These are phyloP conservation scores for Geotrichum candidum DNA, from an alignment of 1,139 yeast species.

Conservation along the genomic window DNA sequence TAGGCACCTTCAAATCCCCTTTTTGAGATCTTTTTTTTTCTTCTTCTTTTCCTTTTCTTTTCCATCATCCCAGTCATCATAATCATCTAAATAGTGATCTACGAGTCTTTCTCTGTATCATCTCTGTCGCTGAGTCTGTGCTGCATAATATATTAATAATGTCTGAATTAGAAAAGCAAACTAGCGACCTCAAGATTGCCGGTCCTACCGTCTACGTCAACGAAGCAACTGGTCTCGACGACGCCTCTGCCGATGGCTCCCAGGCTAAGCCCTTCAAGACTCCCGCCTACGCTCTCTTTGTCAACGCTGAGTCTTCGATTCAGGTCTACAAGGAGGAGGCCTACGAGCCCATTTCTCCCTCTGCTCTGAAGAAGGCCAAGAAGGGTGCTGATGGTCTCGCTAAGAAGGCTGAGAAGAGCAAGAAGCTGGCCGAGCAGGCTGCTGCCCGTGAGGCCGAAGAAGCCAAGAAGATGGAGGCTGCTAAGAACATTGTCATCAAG, in stretches of 20 bases:
- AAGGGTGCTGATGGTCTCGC: slow-evolving; percentile 90
- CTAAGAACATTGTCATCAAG: slow-evolving; percentile 60
- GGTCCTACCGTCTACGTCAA: slow-evolving; percentile 46
- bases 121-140: background rate
- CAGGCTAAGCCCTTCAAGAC: slow-evolving; percentile 67
- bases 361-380: slow-evolving; percentile 92
- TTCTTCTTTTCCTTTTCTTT: background rate
- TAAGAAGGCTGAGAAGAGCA: slow-evolving; percentile 82
- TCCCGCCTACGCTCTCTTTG: slow-evolving; percentile 72
- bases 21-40: background rate
- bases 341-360: slow-evolving; percentile 77
- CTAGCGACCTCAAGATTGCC: slow-evolving; percentile 12
- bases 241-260: slow-evolving; percentile 49
- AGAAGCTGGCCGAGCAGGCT: slow-evolving; percentile 55
- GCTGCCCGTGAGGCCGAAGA: slow-evolving; percentile 57
- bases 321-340: slow-evolving; percentile 60
- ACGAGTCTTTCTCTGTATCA: background rate
- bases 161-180: slow-evolving; percentile 17
- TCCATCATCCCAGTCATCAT: background rate
- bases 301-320: slow-evolving; percentile 51
- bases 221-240: slow-evolving; percentile 67
- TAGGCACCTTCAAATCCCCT: background rate
- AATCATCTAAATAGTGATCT: background rate
- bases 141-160: slow-evolving; percentile 1
- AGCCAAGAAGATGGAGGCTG: slow-evolving; percentile 66